These are phyloP conservation scores for Rusavskia elegans DNA, from an alignment of 495 filamentous ascomycete species.

Conservation along the genomic window DNA sequence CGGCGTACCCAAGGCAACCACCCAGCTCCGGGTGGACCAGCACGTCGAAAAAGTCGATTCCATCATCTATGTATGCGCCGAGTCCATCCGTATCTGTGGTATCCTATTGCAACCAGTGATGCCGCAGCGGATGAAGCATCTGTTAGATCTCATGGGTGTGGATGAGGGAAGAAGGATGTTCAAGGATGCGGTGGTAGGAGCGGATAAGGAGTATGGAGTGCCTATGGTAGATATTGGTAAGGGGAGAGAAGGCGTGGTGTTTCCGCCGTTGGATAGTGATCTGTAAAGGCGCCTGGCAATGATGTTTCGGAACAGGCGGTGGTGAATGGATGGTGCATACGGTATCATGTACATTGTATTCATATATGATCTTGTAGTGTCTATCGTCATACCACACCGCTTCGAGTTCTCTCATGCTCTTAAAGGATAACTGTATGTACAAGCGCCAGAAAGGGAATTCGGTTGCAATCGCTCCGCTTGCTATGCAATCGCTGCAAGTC, in stretches of 20 bases:
- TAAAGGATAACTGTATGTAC: no score
- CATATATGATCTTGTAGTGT: no score
- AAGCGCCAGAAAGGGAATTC: no score
- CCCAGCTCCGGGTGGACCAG: neutral
- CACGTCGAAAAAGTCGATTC: slow-evolving; percentile 20
- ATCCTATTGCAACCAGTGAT: slow-evolving; percentile 88
- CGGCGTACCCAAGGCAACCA: neutral
- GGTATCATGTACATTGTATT: no score
- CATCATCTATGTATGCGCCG: slow-evolving; percentile 52
- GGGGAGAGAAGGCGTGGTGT: slow-evolving; percentile 32
- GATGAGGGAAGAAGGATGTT: slow-evolving; percentile 37
- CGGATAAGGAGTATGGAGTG: slow-evolving; percentile 54
- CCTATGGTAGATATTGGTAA: slow-evolving; percentile 24
- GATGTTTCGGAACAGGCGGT: no score
- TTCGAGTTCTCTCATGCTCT: no score
- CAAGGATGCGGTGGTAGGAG: slow-evolving; percentile 35
- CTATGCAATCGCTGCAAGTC: neutral
- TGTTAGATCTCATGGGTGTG: slow-evolving; percentile 70
- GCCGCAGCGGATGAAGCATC: slow-evolving; percentile 55
- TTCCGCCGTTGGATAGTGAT: slow-evolving; percentile 38
- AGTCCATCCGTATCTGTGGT: slow-evolving; percentile 63
- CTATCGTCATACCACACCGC: no score
- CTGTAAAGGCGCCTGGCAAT: no score
- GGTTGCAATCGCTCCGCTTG: neutral
- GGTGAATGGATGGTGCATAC: no score